These are phyloP conservation scores for Auxenochlorella protothecoides DNA, from an alignment of 139 green algal species.

Conservation along the genomic window DNA sequence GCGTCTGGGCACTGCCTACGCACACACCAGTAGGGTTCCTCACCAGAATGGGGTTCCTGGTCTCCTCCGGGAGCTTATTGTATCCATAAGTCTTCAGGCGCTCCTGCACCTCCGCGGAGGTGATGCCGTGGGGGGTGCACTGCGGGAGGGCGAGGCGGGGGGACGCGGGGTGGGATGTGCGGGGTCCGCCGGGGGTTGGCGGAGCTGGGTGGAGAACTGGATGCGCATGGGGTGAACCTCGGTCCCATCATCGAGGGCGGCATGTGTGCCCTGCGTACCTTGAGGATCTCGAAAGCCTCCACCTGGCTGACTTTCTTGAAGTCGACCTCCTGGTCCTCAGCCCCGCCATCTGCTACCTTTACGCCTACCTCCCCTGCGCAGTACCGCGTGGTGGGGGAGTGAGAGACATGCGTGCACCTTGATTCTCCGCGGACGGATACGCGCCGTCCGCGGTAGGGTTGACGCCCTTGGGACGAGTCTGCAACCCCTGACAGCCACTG, in stretches of 20 bases:
- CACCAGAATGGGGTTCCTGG: conserved; percentile 46
- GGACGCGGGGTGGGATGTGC: not conserved
- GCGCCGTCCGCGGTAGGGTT: too few relatives aligned
- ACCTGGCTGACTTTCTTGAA: conserved; percentile 52
- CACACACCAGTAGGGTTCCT: not conserved
- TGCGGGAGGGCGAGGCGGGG: conserved; percentile 6
- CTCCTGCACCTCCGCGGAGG: conserved; percentile 30
- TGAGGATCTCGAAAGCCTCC: conserved; percentile 18
- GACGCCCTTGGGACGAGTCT: not conserved
- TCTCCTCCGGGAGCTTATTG: conserved; percentile 70
- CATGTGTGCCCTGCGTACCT: not conserved
- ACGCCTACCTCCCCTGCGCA: conserved; percentile 1
- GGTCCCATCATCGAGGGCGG: too few relatives aligned
- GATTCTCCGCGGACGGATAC: not conserved
- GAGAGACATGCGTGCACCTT: not conserved
- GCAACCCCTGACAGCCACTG: not conserved
- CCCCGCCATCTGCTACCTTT: conserved; percentile 12
- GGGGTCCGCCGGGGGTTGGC: not conserved
- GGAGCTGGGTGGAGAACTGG: not conserved
- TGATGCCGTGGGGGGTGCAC: conserved; percentile 34
- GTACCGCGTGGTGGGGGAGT: not conserved
- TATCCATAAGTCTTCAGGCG: conserved; percentile 57
- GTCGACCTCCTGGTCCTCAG: conserved; percentile 46
- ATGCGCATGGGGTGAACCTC: not conserved
- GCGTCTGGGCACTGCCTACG: not conserved